These are phyloP conservation scores for Rhizopogon rudus DNA, from an alignment of 768 basidiomycete genomes.

Conservation along the genomic window DNA sequence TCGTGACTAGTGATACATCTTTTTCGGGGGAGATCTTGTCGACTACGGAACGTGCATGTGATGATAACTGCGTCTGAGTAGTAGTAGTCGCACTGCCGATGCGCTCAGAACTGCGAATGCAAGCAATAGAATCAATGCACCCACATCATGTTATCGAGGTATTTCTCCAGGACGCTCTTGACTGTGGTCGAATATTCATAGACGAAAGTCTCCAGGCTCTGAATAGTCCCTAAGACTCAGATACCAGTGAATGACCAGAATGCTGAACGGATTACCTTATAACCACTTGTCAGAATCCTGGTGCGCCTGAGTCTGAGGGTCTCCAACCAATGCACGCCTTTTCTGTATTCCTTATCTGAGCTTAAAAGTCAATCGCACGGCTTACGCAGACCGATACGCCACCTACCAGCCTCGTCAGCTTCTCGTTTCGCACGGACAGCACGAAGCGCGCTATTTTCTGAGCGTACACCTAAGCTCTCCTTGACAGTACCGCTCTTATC, in stretches of 20 bases:
- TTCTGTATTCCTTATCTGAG: slow-evolving; percentile 85
- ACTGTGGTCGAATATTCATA: slow-evolving; percentile 64
- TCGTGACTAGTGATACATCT: slow-evolving; percentile 56
- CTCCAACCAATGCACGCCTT: slow-evolving; percentile 89
- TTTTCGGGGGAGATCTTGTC: slow-evolving; percentile 65
- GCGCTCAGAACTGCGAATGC: slow-evolving; percentile 1
- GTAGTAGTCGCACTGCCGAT: slow-evolving; percentile 66
- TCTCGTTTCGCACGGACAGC: slow-evolving; percentile 83
- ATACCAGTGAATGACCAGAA: slow-evolving; percentile 6
- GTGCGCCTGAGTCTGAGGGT: slow-evolving; percentile 77
- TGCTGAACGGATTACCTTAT: slow-evolving; percentile 47
- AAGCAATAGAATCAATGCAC: slow-evolving; percentile 18
- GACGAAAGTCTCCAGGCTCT: slow-evolving; percentile 82
- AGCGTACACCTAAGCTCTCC: slow-evolving; percentile 51
- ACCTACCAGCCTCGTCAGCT: slow-evolving; percentile 82
- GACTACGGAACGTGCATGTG: slow-evolving; percentile 56
- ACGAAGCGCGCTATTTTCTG: slow-evolving; percentile 62
- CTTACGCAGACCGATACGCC: neutral
- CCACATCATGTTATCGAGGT: slow-evolving; percentile 77
- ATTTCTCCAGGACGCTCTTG: slow-evolving; percentile 62
- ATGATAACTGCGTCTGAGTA: slow-evolving; percentile 71
- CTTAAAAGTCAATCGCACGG: neutral
- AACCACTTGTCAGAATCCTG: slow-evolving; percentile 79
- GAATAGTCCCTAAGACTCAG: neutral
- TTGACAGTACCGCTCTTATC: slow-evolving; percentile 70